Evolutionary conservation across 148 eudicot genomes (phyloP).

Genomic region (Vaccinium macrocarpon): DNA sequence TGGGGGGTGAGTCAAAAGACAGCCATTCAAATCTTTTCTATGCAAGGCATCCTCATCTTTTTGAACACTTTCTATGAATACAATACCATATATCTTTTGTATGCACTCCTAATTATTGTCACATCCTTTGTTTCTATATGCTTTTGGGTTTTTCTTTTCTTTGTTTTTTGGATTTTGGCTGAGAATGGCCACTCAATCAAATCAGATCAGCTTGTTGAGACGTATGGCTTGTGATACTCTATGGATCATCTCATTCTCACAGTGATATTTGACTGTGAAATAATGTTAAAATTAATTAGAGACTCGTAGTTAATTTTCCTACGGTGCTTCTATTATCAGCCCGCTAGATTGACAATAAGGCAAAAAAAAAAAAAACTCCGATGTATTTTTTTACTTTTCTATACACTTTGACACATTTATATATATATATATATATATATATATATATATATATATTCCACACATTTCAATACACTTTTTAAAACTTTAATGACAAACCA

Average conservation of each 20-base stretch:
- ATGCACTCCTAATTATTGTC: neutral
- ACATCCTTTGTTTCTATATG: neutral
- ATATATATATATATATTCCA: too few species aligned
- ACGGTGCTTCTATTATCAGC: too few species aligned
- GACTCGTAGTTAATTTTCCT: too few species aligned
- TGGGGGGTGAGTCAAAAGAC: constrained; percentile 17
- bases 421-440: too few species aligned
- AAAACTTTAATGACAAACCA: too few species aligned
- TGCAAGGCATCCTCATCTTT: constrained; percentile 9
- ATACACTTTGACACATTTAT: too few species aligned
- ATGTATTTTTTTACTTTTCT: too few species aligned
- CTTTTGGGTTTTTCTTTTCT: neutral
- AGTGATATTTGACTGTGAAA: neutral
- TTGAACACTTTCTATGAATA: constrained; percentile 3
- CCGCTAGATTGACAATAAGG: too few species aligned
- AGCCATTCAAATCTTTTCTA: constrained; percentile 11
- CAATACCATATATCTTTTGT: neutral
- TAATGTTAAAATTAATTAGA: neutral
- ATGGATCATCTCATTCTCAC: neutral
- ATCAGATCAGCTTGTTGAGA: neutral
- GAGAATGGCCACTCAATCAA: constrained; percentile 5
- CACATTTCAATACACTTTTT: too few species aligned
- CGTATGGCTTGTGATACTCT: neutral
- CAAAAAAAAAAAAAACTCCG: too few species aligned
- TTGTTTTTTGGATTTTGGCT: neutral